Evolutionary conservation across 352 stramenopile genomes (phyloP).

Genomic region (Globisporangium recalcitrans): DNA sequence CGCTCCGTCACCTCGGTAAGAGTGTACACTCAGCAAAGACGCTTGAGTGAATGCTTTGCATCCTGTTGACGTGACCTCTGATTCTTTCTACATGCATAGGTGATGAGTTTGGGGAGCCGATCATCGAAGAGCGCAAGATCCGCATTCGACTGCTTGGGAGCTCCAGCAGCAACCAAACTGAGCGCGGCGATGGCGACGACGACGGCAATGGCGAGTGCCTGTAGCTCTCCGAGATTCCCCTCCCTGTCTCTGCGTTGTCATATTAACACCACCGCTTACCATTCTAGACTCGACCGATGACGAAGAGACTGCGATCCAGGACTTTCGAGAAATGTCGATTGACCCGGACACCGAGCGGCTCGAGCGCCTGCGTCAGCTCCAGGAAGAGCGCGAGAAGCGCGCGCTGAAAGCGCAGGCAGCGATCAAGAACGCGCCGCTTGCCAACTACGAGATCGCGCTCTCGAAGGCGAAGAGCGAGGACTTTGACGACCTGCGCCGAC

Average conservation of each 20-base stretch:
- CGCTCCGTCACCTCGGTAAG: slow-evolving; percentile 34
- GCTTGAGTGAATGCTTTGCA: not conserved
- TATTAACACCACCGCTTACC: not conserved
- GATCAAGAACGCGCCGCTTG: slow-evolving; percentile 12
- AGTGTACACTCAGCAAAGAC: not conserved
- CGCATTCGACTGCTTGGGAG: slow-evolving; percentile 39
- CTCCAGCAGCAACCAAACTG: slow-evolving; percentile 14
- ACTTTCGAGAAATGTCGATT: slow-evolving; percentile 52
- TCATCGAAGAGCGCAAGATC: slow-evolving; percentile 82
- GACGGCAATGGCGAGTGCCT: slow-evolving; percentile 16
- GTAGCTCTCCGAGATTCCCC: not conserved
- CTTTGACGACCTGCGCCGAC: slow-evolving; percentile 48
- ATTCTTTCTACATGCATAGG: slow-evolving; percentile 17
- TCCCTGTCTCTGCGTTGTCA: not conserved
- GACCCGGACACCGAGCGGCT: slow-evolving; percentile 57
- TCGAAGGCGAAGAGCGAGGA: slow-evolving; percentile 42
- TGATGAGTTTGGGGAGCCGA: slow-evolving; percentile 65
- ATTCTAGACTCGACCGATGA: slow-evolving; percentile 19
- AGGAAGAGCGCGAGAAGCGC: slow-evolving; percentile 28
- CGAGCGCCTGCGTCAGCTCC: slow-evolving; percentile 30
- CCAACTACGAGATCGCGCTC: slow-evolving; percentile 39
- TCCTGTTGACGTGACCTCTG: not conserved
- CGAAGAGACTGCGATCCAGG: slow-evolving; percentile 37
- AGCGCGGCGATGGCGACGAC: slow-evolving; percentile 10
- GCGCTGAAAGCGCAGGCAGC: slow-evolving; percentile 11